Conservation (phyloP, 2,329 filamentous ascomycete species). For the Cordyceps cicadae region DNA sequence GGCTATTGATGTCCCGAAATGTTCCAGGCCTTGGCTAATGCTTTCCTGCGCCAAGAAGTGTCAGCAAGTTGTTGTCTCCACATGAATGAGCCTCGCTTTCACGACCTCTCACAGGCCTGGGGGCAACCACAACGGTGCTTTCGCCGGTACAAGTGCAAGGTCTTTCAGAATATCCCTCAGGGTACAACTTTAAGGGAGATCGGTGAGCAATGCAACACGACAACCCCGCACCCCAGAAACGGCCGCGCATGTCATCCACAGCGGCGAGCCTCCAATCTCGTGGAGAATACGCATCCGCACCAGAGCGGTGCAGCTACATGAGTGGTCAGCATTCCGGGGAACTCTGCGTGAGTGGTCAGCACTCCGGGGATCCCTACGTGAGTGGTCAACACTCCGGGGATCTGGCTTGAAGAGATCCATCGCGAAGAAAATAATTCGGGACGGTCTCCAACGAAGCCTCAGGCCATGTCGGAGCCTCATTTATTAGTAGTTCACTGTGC, state of each 20-base stretch:
- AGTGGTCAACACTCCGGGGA: neutral
- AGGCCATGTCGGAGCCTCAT: neutral
- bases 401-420: neutral
- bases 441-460: neutral
- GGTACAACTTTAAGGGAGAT: neutral
- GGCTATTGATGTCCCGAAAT: conserved; percentile 2
- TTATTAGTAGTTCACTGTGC: neutral
- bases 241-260: neutral
- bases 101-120: neutral
- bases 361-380: too few species aligned
- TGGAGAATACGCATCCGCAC: neutral
- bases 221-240: conserved; percentile 4
- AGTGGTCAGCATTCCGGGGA: neutral
- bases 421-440: conserved; percentile 4
- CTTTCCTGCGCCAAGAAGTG: neutral
- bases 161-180: neutral
- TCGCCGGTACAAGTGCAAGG: neutral
- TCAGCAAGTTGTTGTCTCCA: neutral
- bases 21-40: neutral
- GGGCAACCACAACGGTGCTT: neutral
- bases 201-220: neutral
- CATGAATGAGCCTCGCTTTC: neutral
- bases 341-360: neutral
- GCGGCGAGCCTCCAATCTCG: neutral
- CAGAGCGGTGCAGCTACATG: neutral